These are phyloP conservation scores for Cairneyella variabilis DNA, from an alignment of 495 filamentous ascomycete species.

Conservation along the genomic window DNA sequence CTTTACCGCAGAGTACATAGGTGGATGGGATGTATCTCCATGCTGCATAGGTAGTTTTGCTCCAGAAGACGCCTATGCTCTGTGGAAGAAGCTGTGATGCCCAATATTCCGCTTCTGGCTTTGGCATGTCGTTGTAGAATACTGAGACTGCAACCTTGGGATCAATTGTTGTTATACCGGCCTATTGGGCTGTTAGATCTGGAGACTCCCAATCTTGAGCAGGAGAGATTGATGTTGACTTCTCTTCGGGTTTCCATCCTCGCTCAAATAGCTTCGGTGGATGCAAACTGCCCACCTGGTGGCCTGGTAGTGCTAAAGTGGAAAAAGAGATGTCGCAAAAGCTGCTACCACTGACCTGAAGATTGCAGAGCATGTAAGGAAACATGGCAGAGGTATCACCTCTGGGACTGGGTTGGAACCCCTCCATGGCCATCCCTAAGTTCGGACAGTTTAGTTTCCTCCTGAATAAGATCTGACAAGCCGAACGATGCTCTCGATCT, in stretches of 20 bases:
- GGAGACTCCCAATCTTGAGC: no score
- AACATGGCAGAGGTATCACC: slow-evolving; percentile 32
- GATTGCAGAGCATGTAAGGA: slow-evolving; percentile 30
- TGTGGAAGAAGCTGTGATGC: slow-evolving; percentile 29
- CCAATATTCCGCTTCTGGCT: slow-evolving; percentile 25
- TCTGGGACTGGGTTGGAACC: slow-evolving; percentile 26
- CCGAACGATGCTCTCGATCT: no score
- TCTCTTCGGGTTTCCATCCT: no score
- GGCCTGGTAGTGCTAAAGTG: no score
- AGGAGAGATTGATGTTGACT: no score
- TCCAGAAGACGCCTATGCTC: slow-evolving; percentile 28
- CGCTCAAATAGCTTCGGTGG: no score
- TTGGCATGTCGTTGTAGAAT: slow-evolving; percentile 30
- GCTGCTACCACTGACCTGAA: slow-evolving; percentile 27
- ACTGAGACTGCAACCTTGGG: slow-evolving; percentile 16
- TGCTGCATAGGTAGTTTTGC: slow-evolving; percentile 29
- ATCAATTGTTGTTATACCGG: slow-evolving; percentile 21
- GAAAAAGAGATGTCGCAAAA: no score
- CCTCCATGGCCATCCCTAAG: slow-evolving; percentile 24
- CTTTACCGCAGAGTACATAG: slow-evolving; percentile 29
- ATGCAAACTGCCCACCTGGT: no score
- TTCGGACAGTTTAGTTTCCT: not conserved
- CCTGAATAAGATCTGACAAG: no score
- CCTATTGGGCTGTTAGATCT: slow-evolving; percentile 18
- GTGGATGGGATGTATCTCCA: slow-evolving; percentile 32